Percentiles rank a stretch among this genome's conserved stretches.
Evolutionary conservation across 139 green algal genomes (phyloP).

Genomic region (Picochlorum sp.): DNA sequence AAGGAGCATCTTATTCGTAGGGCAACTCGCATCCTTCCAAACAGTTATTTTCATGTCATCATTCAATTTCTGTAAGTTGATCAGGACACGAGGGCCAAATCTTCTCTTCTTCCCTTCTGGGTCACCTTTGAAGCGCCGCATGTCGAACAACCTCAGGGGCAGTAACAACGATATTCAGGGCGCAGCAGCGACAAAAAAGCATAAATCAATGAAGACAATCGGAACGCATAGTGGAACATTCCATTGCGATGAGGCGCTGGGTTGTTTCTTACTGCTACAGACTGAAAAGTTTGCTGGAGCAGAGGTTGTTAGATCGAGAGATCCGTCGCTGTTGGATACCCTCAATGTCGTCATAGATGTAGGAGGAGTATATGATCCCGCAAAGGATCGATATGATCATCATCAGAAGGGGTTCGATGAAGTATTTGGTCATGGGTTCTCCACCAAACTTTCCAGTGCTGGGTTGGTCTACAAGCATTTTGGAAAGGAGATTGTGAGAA

Average conservation of each 20-base stretch:
- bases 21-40: too few relatives aligned
- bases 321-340: slow-evolving; percentile 66
- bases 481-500: slow-evolving; percentile 58
- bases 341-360: slow-evolving; percentile 89
- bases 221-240: slow-evolving; percentile 90
- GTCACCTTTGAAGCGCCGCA: background rate
- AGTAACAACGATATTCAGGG: background rate
- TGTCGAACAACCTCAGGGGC: background rate
- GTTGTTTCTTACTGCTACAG: slow-evolving; percentile 75
- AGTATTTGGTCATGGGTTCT: slow-evolving; percentile 66
- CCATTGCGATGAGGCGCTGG: slow-evolving; percentile 96
- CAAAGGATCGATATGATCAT: slow-evolving; percentile 61
- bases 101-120: too few relatives aligned
- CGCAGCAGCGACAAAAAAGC: background rate
- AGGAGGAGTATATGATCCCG: slow-evolving; percentile 74
- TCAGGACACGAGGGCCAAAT: too few relatives aligned
- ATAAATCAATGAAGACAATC: slow-evolving; percentile 34
- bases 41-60: too few relatives aligned
- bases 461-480: slow-evolving; percentile 85
- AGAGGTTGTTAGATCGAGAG: slow-evolving; percentile 58
- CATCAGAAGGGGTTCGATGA: slow-evolving; percentile 85
- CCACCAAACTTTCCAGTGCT: slow-evolving; percentile 52
- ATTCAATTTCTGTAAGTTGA: too few relatives aligned
- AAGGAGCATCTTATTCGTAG: too few relatives aligned
- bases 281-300: slow-evolving; percentile 49